A percentile compares a stretch with the other conserved stretches of the same genome.
phyloP scores from a whole-genome alignment of 345 rosid genomes.

The Melaleuca quinquenervia region DNA sequence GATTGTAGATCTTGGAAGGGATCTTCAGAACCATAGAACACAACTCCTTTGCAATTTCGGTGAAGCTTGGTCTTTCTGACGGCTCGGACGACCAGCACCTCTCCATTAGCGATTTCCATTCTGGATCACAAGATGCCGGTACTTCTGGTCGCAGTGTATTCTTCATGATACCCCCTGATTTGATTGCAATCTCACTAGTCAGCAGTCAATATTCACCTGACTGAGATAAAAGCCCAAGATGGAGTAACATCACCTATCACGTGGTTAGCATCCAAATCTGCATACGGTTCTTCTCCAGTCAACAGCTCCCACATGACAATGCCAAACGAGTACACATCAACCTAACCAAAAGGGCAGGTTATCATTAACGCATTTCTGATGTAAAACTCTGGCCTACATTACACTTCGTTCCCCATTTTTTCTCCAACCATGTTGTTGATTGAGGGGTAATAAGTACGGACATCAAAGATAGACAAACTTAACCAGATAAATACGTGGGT shows the following conservation, averaged over 20 bases:
- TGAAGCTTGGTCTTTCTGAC: constrained; percentile 50
- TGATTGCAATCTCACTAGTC: neutral
- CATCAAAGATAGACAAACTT: neutral
- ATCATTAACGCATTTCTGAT: neutral
- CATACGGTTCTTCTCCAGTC: constrained; percentile 59
- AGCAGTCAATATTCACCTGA: neutral
- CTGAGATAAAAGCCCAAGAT: neutral
- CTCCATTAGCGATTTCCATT: constrained; percentile 64
- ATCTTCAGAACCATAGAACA: constrained; percentile 33
- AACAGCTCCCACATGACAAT: constrained; percentile 62
- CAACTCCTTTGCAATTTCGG: constrained; percentile 29
- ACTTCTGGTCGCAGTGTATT: constrained; percentile 47
- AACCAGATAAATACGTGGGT: neutral
- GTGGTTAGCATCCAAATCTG: constrained; percentile 46
- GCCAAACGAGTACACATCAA: constrained; percentile 67
- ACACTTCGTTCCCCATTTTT: neutral
- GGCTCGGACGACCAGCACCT: constrained; percentile 75
- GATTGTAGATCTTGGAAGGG: constrained; percentile 30
- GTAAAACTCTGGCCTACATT: neutral
- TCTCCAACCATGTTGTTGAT: neutral
- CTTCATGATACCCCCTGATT: constrained; percentile 51
- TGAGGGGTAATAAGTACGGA: neutral
- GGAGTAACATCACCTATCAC: constrained; percentile 31
- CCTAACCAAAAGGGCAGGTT: constrained; percentile 10
- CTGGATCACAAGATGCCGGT: constrained; percentile 46